These are phyloP conservation scores for Aspergillus awamori DNA, from an alignment of 2,329 filamentous ascomycete species.

Conservation along the genomic window DNA sequence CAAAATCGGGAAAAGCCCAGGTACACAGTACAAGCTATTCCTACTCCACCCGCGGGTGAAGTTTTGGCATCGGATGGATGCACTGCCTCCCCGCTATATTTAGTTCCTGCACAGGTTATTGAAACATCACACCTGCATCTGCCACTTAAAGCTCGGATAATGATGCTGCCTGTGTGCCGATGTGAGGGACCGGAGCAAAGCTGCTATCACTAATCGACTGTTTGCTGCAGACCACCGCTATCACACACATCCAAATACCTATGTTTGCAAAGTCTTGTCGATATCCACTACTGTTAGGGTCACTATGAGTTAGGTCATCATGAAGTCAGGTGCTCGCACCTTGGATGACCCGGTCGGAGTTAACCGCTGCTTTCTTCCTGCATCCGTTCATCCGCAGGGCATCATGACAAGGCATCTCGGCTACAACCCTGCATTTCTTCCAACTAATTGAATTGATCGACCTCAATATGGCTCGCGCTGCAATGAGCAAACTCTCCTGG, in stretches of 20 bases:
- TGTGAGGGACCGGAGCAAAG: not conserved
- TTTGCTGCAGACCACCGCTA: not conserved
- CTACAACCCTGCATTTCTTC: not conserved
- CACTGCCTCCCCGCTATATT: conserved; percentile 20
- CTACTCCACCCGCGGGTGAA: not conserved
- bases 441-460: not conserved
- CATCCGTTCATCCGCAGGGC: not conserved
- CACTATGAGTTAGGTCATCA: conserved; percentile 14
- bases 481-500: conserved; percentile 34
- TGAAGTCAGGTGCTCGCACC: conserved; percentile 14
- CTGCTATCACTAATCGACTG: not conserved
- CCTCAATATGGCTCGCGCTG: conserved; percentile 25
- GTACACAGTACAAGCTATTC: not conserved
- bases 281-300: not conserved
- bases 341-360: not conserved
- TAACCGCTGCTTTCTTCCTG: not conserved
- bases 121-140: not conserved
- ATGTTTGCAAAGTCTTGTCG: not conserved
- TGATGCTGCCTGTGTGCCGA: conserved; percentile 16
- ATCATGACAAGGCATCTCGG: not conserved
- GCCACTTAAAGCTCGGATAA: conserved; percentile 13
- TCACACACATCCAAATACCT: not conserved
- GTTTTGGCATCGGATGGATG: not conserved
- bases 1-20: not conserved
- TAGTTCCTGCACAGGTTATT: conserved; percentile 9